Percentiles rank a stretch among this genome's conserved stretches.
Evolutionary conservation across 805 yeast species (phyloP).

Genomic region (Spathaspora gorwiae): DNA sequence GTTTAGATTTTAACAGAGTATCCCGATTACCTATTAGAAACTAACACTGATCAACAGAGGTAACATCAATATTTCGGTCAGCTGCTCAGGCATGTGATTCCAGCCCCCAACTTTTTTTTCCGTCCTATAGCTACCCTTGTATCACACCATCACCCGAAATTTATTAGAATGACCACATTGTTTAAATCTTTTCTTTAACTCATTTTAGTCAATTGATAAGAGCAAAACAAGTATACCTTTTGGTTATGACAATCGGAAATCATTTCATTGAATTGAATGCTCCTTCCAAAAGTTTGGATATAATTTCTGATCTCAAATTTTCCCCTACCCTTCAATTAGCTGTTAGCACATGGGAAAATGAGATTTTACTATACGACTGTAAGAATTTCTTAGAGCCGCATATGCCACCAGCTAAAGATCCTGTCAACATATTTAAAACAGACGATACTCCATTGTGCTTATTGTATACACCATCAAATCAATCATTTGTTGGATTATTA

Average conservation of each 20-base stretch:
- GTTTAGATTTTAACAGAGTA: too few species aligned
- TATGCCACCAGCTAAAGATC: slow-evolving; percentile 1
- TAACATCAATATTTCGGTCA: too few species aligned
- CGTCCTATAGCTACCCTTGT: too few species aligned
- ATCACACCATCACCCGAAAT: too few species aligned
- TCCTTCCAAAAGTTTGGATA: slow-evolving; percentile 27
- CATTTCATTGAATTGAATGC: slow-evolving; percentile 15
- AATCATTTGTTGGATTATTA: slow-evolving; percentile 45
- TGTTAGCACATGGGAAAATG: slow-evolving; percentile 58
- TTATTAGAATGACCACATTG: too few species aligned
- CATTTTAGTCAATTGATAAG: too few species aligned
- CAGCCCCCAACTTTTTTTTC: too few species aligned
- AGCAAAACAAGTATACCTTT: too few species aligned
- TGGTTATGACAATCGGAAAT: not conserved
- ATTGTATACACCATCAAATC: not conserved
- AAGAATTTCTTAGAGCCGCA: slow-evolving; percentile 11
- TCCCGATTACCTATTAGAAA: too few species aligned
- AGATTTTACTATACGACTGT: slow-evolving; percentile 39
- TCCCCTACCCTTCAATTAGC: slow-evolving; percentile 41
- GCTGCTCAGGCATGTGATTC: too few species aligned
- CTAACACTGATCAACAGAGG: too few species aligned
- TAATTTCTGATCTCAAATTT: slow-evolving; percentile 41
- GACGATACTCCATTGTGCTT: slow-evolving; percentile 8
- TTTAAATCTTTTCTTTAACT: too few species aligned
- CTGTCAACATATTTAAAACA: not conserved